A percentile compares a stretch with the other conserved stretches of the same genome.
Evolutionary conservation across 1,284 basidiomycete species (phyloP).

Genomic region (Quambalaria eucalypti): DNA sequence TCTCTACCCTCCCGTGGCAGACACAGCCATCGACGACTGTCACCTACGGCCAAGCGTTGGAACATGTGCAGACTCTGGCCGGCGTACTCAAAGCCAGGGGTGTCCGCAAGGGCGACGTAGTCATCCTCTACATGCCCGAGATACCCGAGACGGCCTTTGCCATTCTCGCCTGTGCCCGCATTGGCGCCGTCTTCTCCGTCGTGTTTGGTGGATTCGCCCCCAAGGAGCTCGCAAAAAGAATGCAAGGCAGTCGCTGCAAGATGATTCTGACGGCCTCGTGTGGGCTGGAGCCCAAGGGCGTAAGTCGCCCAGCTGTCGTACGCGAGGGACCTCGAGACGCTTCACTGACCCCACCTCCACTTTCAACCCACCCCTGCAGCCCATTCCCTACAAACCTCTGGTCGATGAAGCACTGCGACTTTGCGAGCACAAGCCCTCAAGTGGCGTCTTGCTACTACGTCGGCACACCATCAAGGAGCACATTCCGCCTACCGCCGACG

Average conservation of each 20-base stretch:
- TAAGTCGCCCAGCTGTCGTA: too few relatives aligned
- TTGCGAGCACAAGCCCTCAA: slow-evolving; percentile 22
- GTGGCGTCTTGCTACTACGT: slow-evolving; percentile 23
- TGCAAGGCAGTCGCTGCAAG: slow-evolving; percentile 31
- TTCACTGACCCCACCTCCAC: too few relatives aligned
- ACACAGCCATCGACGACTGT: slow-evolving; percentile 19
- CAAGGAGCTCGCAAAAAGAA: slow-evolving; percentile 37
- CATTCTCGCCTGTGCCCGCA: slow-evolving; percentile 37
- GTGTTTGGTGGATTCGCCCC: slow-evolving; percentile 44
- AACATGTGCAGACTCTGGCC: slow-evolving; percentile 31
- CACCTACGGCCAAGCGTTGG: slow-evolving; percentile 32
- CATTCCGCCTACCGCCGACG: slow-evolving; percentile 8
- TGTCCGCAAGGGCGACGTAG: slow-evolving; percentile 33
- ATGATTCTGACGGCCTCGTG: slow-evolving; percentile 35
- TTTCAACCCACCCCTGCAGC: too few relatives aligned
- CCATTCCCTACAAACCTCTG: slow-evolving; percentile 38
- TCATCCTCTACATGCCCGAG: slow-evolving; percentile 44
- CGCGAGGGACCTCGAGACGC: too few relatives aligned
- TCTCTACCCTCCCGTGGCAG: slow-evolving; percentile 30
- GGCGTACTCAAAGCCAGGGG: slow-evolving; percentile 30
- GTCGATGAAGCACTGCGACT: slow-evolving; percentile 27
- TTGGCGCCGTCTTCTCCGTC: slow-evolving; percentile 44
- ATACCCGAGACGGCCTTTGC: slow-evolving; percentile 38
- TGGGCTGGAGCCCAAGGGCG: slow-evolving; percentile 37
- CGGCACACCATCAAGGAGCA: slow-evolving; percentile 32